Evolutionary conservation across 176 grass and related monocot genomes (phyloP).

Genomic region (Avena atlantica): DNA sequence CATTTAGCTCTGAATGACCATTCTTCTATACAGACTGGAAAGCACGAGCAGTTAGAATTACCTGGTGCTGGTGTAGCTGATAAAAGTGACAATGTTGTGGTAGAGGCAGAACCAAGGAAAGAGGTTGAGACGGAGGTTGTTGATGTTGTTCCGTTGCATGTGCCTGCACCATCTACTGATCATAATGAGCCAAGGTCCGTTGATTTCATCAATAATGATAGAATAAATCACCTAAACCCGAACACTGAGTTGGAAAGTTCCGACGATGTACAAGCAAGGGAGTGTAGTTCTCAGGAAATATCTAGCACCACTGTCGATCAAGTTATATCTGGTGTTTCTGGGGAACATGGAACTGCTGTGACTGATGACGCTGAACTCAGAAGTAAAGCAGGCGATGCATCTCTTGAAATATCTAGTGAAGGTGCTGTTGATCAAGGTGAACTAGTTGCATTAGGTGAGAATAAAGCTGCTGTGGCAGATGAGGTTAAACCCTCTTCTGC

Average conservation of each 20-base stretch:
- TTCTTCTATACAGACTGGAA: conserved; percentile 37
- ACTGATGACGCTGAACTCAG: conserved; percentile 34
- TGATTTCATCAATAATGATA: conserved; percentile 38
- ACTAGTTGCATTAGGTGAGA: background rate
- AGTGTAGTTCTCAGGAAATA: conserved; percentile 41
- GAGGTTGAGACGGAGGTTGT: conserved; percentile 22
- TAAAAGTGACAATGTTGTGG: conserved; percentile 30
- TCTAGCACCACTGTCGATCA: conserved; percentile 18
- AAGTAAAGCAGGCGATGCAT: conserved; percentile 24
- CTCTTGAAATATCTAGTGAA: conserved; percentile 4
- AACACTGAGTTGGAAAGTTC: conserved; percentile 18
- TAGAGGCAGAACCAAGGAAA: conserved; percentile 21
- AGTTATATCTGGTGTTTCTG: conserved; percentile 31
- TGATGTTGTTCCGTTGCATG: conserved; percentile 19
- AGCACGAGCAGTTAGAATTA: conserved; percentile 11
- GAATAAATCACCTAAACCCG: background rate
- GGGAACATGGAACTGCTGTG: conserved; percentile 28
- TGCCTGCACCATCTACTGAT: conserved; percentile 17
- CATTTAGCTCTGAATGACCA: conserved; percentile 26
- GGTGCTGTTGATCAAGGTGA: conserved; percentile 33
- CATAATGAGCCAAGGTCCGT: conserved; percentile 23
- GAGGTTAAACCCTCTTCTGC: conserved; percentile 9
- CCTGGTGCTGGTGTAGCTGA: conserved; percentile 26
- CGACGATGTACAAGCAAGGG: conserved; percentile 5
- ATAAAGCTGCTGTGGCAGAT: conserved; percentile 4